Conservation (phyloP, 441 rosid species). For the Brassica hybrid region DNA sequence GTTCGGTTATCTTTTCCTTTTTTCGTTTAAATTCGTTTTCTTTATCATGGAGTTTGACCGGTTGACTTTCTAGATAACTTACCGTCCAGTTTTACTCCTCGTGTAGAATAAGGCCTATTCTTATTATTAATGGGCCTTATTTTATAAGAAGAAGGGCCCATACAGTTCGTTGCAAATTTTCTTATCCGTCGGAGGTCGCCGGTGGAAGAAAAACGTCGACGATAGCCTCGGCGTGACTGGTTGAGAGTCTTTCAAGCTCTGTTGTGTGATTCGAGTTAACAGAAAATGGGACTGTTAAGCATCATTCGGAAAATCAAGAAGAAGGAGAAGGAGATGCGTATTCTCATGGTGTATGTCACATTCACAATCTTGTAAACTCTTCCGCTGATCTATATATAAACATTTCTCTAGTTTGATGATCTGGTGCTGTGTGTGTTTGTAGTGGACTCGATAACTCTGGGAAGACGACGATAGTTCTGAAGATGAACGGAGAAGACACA, state of each 20-base stretch:
- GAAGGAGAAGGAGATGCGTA: conserved; percentile 97
- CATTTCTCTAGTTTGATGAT: not conserved
- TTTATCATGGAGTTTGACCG: conserved; percentile 32
- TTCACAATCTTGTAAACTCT: conserved; percentile 1
- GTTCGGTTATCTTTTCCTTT: conserved; percentile 12
- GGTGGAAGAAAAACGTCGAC: too few relatives aligned
- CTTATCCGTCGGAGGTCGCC: too few relatives aligned
- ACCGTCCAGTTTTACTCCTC: conserved; percentile 3
- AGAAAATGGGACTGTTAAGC: conserved; percentile 96
- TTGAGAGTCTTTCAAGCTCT: not conserved
- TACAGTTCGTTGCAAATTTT: not conserved
- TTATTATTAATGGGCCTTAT: not conserved
- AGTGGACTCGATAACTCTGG: conserved; percentile 94
- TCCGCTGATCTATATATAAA: not conserved
- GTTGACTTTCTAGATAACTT: conserved; percentile 27
- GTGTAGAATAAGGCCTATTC: conserved; percentile 14
- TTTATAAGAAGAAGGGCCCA: not conserved
- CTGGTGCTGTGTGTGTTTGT: conserved; percentile 17
- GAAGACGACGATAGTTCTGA: conserved; percentile 92
- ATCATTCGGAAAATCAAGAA: conserved; percentile 91
- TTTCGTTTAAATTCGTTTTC: not conserved
- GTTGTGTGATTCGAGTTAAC: too few relatives aligned
- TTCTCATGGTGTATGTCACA: conserved; percentile 86
- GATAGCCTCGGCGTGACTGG: too few relatives aligned
- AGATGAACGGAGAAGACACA: conserved; percentile 94